A percentile compares a stretch with the other conserved stretches of the same genome.
phyloP scores from a whole-genome alignment of 176 grass and related monocot genomes.

The Typha latifolia region DNA sequence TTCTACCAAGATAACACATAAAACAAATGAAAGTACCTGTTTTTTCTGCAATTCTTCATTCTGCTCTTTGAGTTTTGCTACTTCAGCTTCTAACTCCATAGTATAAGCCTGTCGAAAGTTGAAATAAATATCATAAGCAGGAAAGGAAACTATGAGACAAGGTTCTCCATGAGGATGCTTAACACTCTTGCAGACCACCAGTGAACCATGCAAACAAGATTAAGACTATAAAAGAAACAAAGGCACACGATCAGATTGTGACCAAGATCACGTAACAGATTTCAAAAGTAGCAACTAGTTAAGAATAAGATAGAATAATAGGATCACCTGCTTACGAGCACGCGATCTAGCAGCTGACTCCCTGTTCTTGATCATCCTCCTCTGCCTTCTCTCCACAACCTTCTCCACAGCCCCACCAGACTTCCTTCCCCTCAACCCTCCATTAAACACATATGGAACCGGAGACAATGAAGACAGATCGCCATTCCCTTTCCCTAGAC shows the following conservation, averaged over 20 bases:
- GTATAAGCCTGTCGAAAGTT: conserved; percentile 56
- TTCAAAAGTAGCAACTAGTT: neutral
- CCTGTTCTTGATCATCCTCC: conserved; percentile 97
- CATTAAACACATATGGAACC: conserved; percentile 44
- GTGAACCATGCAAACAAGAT: too few species aligned
- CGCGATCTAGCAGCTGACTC: conserved; percentile 74
- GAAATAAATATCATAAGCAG: conserved; percentile 18
- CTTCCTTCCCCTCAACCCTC: conserved; percentile 45
- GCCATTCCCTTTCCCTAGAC: conserved; percentile 39
- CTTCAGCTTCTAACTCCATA: conserved; percentile 85
- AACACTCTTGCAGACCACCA: too few species aligned
- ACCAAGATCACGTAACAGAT: too few species aligned
- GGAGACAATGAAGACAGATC: conserved; percentile 46
- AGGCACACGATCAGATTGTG: too few species aligned
- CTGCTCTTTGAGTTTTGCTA: conserved; percentile 69
- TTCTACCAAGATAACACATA: neutral
- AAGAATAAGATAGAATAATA: neutral
- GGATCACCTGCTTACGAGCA: conserved; percentile 65
- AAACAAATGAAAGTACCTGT: conserved; percentile 36
- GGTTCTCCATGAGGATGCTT: too few species aligned
- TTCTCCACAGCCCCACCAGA: conserved; percentile 50
- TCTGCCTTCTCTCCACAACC: conserved; percentile 81
- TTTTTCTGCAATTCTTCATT: conserved; percentile 61
- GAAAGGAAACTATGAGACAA: neutral
- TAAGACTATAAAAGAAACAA: too few species aligned